Conservation (phyloP, 164 flowering plant species). For the Chloranthus sessilifolius region DNA sequence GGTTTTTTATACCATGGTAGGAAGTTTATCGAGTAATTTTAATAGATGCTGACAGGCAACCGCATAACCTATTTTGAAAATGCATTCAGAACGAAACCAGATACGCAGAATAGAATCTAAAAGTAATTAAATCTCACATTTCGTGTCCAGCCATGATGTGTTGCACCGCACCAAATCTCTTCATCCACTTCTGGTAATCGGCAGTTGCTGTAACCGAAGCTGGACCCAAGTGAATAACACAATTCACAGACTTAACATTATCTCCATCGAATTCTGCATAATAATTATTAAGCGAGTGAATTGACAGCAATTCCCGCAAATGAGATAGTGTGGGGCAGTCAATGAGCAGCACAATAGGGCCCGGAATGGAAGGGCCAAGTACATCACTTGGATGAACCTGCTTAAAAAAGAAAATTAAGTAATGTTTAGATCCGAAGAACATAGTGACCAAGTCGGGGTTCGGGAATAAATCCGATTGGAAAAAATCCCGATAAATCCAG, state of each 20-base stretch:
- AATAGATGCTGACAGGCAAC: too few species aligned
- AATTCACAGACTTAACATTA: conserved; percentile 51
- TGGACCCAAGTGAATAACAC: conserved; percentile 83
- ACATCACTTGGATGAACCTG: conserved; percentile 97
- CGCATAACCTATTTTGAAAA: too few species aligned
- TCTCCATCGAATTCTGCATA: too few species aligned
- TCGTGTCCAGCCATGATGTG: conserved; percentile 97
- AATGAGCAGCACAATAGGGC: conserved; percentile 82
- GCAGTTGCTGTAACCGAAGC: conserved; percentile 36
- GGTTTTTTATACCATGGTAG: too few species aligned
- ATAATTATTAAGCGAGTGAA: conserved; percentile 45
- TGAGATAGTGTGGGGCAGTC: conserved; percentile 88
- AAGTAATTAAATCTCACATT: conserved; percentile 38
- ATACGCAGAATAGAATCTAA: too few species aligned
- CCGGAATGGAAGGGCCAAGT: conserved; percentile 84
- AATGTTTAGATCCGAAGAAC: not conserved
- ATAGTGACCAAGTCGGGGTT: too few species aligned
- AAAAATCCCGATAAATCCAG: too few species aligned
- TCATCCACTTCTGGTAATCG: conserved; percentile 83
- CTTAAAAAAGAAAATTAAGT: conserved; percentile 8
- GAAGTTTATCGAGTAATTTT: too few species aligned
- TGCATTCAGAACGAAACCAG: too few species aligned
- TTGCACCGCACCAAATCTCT: conserved; percentile 71
- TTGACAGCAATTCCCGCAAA: conserved; percentile 42
- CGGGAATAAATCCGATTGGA: too few species aligned